Percentiles rank a stretch among this genome's conserved stretches.
Evolutionary conservation across 2,329 filamentous ascomycete species (phyloP).

Genomic region (Paecilomyces dactylethromorphus): DNA sequence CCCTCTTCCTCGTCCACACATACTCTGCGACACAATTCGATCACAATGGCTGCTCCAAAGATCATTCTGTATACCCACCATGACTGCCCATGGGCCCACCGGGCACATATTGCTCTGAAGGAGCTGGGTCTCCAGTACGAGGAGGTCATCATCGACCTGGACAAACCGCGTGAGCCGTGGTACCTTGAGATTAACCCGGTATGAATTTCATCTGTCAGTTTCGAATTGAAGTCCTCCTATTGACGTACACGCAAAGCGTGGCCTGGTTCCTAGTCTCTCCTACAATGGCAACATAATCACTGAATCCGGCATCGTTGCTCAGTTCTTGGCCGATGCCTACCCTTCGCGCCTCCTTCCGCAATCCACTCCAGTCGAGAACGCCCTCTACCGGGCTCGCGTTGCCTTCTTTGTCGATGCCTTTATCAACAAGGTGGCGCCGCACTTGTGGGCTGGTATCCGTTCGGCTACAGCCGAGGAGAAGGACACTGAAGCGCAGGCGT

Average conservation of each 20-base stretch:
- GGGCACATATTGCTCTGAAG: conserved; percentile 64
- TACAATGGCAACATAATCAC: conserved; percentile 65
- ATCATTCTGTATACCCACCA: conserved; percentile 68
- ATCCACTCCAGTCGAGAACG: conserved; percentile 44
- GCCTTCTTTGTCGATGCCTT: conserved; percentile 68
- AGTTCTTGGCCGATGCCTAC: conserved; percentile 64
- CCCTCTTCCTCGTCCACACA: background rate
- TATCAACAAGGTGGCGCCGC: conserved; percentile 52
- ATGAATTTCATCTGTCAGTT: conserved; percentile 9
- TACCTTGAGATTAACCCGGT: conserved; percentile 71
- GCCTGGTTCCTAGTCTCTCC: conserved; percentile 65
- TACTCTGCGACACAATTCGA: background rate
- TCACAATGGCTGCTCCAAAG: conserved; percentile 33
- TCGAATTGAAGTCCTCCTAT: background rate
- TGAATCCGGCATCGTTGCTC: conserved; percentile 66
- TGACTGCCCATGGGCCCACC: conserved; percentile 66
- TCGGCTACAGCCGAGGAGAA: conserved; percentile 46
- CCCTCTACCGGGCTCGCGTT: conserved; percentile 60
- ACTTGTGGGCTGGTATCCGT: conserved; percentile 42
- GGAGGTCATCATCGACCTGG: conserved; percentile 67
- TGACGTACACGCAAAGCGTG: conserved; percentile 42
- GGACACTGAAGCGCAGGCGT: conserved; percentile 42
- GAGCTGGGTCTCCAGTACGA: conserved; percentile 62
- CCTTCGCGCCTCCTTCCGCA: conserved; percentile 60
- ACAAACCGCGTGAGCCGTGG: conserved; percentile 60